A percentile compares a stretch with the other conserved stretches of the same genome.
phyloP scores from a whole-genome alignment of 2,329 filamentous ascomycete species.

The Fusarium irregulare region DNA sequence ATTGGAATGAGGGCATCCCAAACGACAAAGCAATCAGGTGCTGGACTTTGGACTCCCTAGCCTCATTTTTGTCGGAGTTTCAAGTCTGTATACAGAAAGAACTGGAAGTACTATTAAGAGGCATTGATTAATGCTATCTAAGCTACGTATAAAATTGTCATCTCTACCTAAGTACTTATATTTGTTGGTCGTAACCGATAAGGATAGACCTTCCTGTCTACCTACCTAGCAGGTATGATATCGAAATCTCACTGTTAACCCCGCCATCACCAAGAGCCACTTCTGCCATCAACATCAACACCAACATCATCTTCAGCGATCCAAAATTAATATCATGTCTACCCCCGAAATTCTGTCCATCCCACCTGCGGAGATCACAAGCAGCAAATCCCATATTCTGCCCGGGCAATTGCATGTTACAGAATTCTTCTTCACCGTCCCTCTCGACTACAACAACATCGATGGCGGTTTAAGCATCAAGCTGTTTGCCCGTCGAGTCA shows the following conservation, averaged over 20 bases:
- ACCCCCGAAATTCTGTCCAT: constrained; percentile 43
- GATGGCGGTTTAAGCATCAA: constrained; percentile 67
- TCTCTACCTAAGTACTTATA: too few relatives aligned
- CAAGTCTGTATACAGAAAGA: neutral
- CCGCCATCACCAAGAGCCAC: constrained; percentile 19
- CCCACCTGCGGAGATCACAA: constrained; percentile 54
- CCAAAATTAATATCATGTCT: constrained; percentile 18
- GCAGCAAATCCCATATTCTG: constrained; percentile 57
- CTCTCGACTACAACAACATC: constrained; percentile 78
- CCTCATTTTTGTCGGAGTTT: neutral
- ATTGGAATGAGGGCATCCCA: neutral
- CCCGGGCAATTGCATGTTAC: constrained; percentile 78
- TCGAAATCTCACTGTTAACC: constrained; percentile 15
- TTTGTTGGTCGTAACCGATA: neutral
- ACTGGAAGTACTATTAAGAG: neutral
- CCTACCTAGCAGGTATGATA: neutral
- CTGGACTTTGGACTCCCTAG: neutral
- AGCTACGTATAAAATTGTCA: neutral
- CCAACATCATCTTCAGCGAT: constrained; percentile 1
- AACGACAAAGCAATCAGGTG: neutral
- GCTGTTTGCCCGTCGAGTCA: constrained; percentile 81
- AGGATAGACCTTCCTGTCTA: neutral
- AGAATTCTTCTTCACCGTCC: constrained; percentile 89
- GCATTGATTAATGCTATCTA: neutral
- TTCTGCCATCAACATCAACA: constrained; percentile 10